Evolutionary conservation across 768 basidiomycete genomes (phyloP).

Genomic region (Tulasnella sp.): DNA sequence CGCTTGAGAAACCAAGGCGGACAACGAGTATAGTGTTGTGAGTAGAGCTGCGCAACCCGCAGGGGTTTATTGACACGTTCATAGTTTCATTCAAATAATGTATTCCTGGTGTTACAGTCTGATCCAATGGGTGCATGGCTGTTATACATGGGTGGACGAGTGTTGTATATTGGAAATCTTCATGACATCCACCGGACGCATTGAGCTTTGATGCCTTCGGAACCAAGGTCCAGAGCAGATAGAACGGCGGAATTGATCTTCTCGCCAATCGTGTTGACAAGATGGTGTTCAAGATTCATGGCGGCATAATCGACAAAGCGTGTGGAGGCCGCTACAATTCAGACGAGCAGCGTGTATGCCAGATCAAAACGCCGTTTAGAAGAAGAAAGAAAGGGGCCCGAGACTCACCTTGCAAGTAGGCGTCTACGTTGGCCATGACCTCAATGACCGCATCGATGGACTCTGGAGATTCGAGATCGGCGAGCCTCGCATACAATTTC

Average conservation of each 20-base stretch:
- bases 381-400: not conserved
- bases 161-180: too few species aligned
- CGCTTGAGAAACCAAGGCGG: conserved; percentile 33
- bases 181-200: conserved; percentile 2
- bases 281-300: conserved; percentile 1
- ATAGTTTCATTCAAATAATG: too few species aligned
- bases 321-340: not conserved
- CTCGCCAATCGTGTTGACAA: conserved; percentile 9
- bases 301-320: conserved; percentile 8
- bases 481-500: not conserved
- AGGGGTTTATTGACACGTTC: too few species aligned
- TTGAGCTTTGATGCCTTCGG: not conserved
- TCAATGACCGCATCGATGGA: conserved; percentile 4
- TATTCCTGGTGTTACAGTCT: too few species aligned
- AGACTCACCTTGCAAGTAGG: conserved; percentile 3
- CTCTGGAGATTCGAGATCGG: not conserved
- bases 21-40: conserved; percentile 25
- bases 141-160: too few species aligned
- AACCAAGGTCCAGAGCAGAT: not conserved
- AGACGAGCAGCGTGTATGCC: not conserved
- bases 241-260: conserved; percentile 10
- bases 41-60: conserved; percentile 18
- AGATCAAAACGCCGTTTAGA: too few species aligned
- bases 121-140: too few species aligned
- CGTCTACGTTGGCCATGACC: conserved; percentile 7